These are phyloP conservation scores for Durio zibethinus DNA, from an alignment of 345 rosid species.

Conservation along the genomic window DNA sequence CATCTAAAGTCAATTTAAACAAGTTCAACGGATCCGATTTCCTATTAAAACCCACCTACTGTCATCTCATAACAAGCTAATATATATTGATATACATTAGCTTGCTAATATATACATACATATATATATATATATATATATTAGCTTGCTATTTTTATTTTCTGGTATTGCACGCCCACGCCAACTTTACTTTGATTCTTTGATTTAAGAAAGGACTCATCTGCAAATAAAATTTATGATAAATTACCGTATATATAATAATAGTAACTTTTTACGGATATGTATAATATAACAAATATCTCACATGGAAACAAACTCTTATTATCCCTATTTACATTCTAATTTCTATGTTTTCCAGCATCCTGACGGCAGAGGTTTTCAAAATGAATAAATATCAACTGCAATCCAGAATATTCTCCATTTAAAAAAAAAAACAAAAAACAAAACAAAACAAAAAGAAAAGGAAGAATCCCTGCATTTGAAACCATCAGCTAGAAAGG, in stretches of 20 bases:
- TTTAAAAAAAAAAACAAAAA: neutral
- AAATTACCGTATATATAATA: neutral
- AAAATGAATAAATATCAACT: conserved; percentile 9
- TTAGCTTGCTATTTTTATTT: too few relatives aligned
- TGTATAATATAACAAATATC: neutral
- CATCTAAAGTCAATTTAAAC: too few relatives aligned
- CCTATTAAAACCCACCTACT: too few relatives aligned
- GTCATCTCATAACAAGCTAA: too few relatives aligned
- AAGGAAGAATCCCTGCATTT: conserved; percentile 1
- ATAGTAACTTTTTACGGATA: neutral
- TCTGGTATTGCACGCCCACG: too few relatives aligned
- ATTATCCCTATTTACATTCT: conserved; percentile 20
- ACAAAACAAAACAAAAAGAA: too few relatives aligned
- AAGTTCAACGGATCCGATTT: too few relatives aligned
- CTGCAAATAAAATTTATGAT: neutral
- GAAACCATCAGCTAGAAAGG: conserved; percentile 5
- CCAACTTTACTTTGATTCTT: too few relatives aligned
- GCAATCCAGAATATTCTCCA: conserved; percentile 7
- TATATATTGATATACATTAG: too few relatives aligned
- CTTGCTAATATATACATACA: too few relatives aligned
- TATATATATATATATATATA: too few relatives aligned
- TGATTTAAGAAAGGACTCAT: too few relatives aligned
- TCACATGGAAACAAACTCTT: neutral
- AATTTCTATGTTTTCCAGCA: conserved; percentile 13
- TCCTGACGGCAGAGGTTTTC: neutral